A percentile compares a stretch with the other conserved stretches of the same genome.
These are phyloP conservation scores for Paraglomus brasilianum DNA, from an alignment of 192 early-diverging fungal genomes.

Conservation along the genomic window DNA sequence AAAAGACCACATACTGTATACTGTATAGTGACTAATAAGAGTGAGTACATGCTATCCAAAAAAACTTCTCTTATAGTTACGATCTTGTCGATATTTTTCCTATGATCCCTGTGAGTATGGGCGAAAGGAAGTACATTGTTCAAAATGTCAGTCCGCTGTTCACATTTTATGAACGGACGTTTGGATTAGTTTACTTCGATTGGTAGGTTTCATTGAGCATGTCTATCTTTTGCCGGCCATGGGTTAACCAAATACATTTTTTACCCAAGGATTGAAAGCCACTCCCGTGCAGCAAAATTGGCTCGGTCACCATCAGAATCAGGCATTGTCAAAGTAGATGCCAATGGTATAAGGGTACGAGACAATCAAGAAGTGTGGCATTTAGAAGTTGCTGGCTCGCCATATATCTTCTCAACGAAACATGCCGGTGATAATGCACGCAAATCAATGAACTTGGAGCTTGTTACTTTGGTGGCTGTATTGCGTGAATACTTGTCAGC, in stretches of 20 bases:
- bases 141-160: conserved; percentile 26
- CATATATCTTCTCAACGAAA: neutral
- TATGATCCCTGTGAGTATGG: conserved; percentile 18
- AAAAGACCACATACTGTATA: too few relatives aligned
- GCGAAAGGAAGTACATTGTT: conserved; percentile 30
- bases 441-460: conserved; percentile 1
- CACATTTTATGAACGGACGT: conserved; percentile 33
- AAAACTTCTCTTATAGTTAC: too few relatives aligned
- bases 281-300: conserved; percentile 26
- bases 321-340: conserved; percentile 24
- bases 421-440: neutral
- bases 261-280: conserved; percentile 31
- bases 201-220: too few relatives aligned
- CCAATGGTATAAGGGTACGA: neutral
- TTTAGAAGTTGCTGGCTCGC: conserved; percentile 27
- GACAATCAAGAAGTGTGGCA: conserved; percentile 22
- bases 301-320: conserved; percentile 23
- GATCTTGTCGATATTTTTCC: too few relatives aligned
- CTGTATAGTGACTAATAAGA: too few relatives aligned
- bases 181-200: conserved; percentile 26
- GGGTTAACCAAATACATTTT: too few relatives aligned
- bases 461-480: neutral
- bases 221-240: too few relatives aligned
- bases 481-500: neutral
- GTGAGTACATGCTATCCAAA: too few relatives aligned